Percentiles rank a stretch among this genome's conserved stretches.
These are phyloP conservation scores for Vitis hybrid DNA, from an alignment of 177 flowering plant species.

Conservation along the genomic window DNA sequence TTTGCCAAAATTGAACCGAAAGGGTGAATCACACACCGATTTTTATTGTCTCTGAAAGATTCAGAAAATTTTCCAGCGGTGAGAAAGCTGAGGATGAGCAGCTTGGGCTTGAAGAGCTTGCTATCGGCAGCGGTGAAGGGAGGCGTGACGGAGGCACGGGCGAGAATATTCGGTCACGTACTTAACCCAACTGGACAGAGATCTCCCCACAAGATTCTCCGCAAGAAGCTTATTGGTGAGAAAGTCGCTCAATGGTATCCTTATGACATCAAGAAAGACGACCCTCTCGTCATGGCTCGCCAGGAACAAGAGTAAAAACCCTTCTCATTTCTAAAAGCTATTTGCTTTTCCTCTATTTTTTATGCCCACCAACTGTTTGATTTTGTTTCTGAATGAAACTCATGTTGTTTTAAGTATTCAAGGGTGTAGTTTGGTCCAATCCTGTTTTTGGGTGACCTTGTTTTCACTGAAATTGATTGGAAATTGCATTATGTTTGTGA, in stretches of 20 bases:
- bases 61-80: not conserved
- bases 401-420: too few species aligned
- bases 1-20: not conserved
- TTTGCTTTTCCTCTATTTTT: not conserved
- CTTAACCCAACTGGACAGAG: slow-evolving; percentile 80
- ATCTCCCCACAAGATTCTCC: slow-evolving; percentile 70
- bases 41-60: not conserved
- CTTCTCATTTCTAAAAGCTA: slow-evolving; percentile 4
- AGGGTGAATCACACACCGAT: not conserved
- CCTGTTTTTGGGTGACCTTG: too few species aligned
- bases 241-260: slow-evolving; percentile 87
- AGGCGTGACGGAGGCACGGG: slow-evolving; percentile 76
- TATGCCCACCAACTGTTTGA: not conserved
- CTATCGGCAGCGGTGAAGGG: slow-evolving; percentile 44
- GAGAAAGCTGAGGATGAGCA: slow-evolving; percentile 4
- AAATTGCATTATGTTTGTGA: too few species aligned
- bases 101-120: slow-evolving; percentile 44
- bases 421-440: too few species aligned
- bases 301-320: slow-evolving; percentile 59
- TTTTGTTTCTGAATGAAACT: not conserved
- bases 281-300: slow-evolving; percentile 63
- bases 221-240: slow-evolving; percentile 89
- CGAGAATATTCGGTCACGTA: slow-evolving; percentile 78
- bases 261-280: slow-evolving; percentile 60
- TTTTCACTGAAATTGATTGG: too few species aligned